A percentile compares a stretch with the other conserved stretches of the same genome.
These are phyloP conservation scores for Epipyxis sp. DNA, from an alignment of 108 stramenopile genomes.

Conservation along the genomic window DNA sequence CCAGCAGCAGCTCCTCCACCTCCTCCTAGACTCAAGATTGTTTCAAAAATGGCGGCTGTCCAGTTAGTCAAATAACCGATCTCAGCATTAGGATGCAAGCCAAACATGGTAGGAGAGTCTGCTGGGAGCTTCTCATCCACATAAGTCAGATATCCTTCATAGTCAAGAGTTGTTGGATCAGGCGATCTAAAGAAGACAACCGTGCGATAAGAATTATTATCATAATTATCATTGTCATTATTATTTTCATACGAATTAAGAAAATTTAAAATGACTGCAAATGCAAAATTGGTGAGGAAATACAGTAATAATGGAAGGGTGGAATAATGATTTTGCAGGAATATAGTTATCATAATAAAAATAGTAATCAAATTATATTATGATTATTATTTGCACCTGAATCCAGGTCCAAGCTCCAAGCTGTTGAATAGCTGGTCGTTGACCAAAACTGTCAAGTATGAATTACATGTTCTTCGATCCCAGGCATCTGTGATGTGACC, in stretches of 20 bases:
- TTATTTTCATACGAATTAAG: too few species aligned
- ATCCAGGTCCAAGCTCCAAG: slow-evolving; percentile 67
- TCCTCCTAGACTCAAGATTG: slow-evolving; percentile 55
- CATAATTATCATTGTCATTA: too few species aligned
- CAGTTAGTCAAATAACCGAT: slow-evolving; percentile 66
- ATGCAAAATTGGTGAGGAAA: too few species aligned
- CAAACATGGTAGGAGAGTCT: slow-evolving; percentile 69
- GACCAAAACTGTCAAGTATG: slow-evolving; percentile 64
- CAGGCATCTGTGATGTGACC: slow-evolving; percentile 77
- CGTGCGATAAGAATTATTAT: too few species aligned
- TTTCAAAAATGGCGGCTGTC: slow-evolving; percentile 51
- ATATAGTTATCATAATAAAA: too few species aligned
- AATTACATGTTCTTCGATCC: slow-evolving; percentile 71
- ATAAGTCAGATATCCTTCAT: slow-evolving; percentile 61
- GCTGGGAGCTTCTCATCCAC: slow-evolving; percentile 58
- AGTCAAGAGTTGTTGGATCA: slow-evolving; percentile 51
- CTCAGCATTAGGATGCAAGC: slow-evolving; percentile 74
- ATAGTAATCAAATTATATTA: too few species aligned
- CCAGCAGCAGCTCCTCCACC: slow-evolving; percentile 45
- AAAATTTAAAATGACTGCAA: too few species aligned
- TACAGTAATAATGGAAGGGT: too few species aligned
- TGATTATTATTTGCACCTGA: too few species aligned
- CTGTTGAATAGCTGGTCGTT: slow-evolving; percentile 42
- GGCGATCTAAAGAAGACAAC: too few species aligned
- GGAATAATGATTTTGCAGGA: too few species aligned